Conservation (phyloP, 2,329 filamentous ascomycete genomes). For the Fusarium pseudograminearum region DNA sequence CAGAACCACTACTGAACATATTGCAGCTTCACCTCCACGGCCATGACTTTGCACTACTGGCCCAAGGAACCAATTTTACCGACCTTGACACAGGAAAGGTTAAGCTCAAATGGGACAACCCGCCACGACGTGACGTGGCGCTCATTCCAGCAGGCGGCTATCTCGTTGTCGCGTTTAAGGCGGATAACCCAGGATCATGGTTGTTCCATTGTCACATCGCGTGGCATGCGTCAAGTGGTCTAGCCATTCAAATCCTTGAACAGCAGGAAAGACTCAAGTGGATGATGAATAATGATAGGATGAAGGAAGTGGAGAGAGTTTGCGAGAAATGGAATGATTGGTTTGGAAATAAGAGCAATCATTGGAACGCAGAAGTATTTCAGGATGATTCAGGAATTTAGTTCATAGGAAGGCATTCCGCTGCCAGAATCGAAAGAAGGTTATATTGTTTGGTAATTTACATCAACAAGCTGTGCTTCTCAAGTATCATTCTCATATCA, state of each 20-base stretch:
- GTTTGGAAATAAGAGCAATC: constrained; percentile 12
- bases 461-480: not conserved
- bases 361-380: constrained; percentile 15
- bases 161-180: constrained; percentile 61
- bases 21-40: constrained; percentile 42
- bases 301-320: constrained; percentile 21
- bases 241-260: constrained; percentile 43
- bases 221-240: constrained; percentile 57
- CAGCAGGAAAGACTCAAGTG: constrained; percentile 13
- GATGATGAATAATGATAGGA: not conserved
- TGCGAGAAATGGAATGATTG: constrained; percentile 30
- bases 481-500: not conserved
- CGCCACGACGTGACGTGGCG: constrained; percentile 64
- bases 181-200: constrained; percentile 62
- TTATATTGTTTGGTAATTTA: too few relatives aligned
- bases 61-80: constrained; percentile 22
- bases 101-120: constrained; percentile 53
- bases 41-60: constrained; percentile 41
- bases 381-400: constrained; percentile 20
- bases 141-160: constrained; percentile 58
- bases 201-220: constrained; percentile 63
- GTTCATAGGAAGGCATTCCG: not conserved
- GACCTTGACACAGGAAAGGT: constrained; percentile 17
- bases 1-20: fast-evolving
- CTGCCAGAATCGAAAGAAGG: not conserved